Percentiles rank a stretch among this genome's conserved stretches.
These are phyloP conservation scores for Podospora australis DNA, from an alignment of 495 filamentous ascomycete genomes.

Conservation along the genomic window DNA sequence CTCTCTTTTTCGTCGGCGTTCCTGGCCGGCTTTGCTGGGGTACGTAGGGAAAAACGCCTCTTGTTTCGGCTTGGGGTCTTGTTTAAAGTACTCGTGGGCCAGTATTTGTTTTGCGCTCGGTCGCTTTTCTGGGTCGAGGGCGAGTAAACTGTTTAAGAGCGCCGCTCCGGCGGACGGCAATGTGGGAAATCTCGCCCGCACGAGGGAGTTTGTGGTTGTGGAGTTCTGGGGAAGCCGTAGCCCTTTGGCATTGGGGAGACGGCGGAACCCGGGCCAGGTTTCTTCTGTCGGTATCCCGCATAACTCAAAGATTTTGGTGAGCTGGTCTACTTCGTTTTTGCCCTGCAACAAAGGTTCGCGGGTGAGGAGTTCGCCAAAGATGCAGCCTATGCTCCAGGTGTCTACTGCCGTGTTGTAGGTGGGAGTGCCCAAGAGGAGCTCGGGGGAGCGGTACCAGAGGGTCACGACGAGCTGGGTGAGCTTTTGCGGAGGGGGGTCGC, in stretches of 20 bases:
- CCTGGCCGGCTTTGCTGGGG: conserved; percentile 89
- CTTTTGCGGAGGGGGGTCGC: conserved; percentile 66
- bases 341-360: conserved; percentile 84
- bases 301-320: conserved; percentile 70
- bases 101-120: conserved; percentile 54
- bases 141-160: conserved; percentile 62
- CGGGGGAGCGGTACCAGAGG: conserved; percentile 92
- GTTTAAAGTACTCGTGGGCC: conserved; percentile 73
- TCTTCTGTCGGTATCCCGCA: conserved; percentile 85
- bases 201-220: conserved; percentile 29
- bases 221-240: conserved; percentile 61
- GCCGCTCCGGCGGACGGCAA: conserved; percentile 67
- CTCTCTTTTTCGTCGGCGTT: conserved; percentile 63
- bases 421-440: conserved; percentile 76
- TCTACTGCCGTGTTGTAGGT: conserved; percentile 75
- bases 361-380: conserved; percentile 85
- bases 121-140: conserved; percentile 65
- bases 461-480: conserved; percentile 94
- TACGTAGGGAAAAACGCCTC: conserved; percentile 88
- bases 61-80: conserved; percentile 82
- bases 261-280: conserved; percentile 79
- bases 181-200: conserved; percentile 73
- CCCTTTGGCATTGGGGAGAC: conserved; percentile 81
- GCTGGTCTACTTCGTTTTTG: conserved; percentile 88
- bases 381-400: conserved; percentile 94